Evolutionary conservation across 768 basidiomycete genomes (phyloP), one percentile per base, ranked within the genome.

Genomic region (Pisolithus microcarpus): DNA sequence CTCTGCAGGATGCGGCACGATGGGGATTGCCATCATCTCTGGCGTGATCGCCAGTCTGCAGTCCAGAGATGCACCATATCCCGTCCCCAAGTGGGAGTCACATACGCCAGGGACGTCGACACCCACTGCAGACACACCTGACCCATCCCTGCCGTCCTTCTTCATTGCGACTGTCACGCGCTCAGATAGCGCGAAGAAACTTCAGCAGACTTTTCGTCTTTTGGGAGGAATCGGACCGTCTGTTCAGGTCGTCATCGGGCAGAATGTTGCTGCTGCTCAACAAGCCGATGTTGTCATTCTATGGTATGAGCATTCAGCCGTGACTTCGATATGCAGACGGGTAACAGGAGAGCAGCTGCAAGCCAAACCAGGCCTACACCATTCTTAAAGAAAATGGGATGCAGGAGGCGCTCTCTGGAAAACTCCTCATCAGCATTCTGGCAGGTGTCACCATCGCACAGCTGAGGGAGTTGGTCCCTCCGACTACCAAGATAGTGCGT

Each of bases 11-110:
- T 98, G 96, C 68, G 96, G 96, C 51, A 98, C 95, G 10, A 98
- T 99, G 96, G 96, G 96, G 51, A 71, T 97, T 59, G 93, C 96
- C 52, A 79, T 99, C 65, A 79, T 93, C 45, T 94, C 95, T 21
- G 96, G 96, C 42, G 87, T 97, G 38, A 74, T 96, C 46, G 80
- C 85, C 55, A 89, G 89, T 62, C 80, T 97, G 39, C 79, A 91
- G 45, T 62, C 76, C 62, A 76, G 53, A 62, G 70, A 48, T 46
- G 56, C 63, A 43, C 43, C 51, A n/a, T 52, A 49, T 44, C 54
- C 63, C 51, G 40, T 60, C 23, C 66, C 65, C 38, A 82, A 84
- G 63, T 84, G 83, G 82, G 82, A 82, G 65, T 78, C 76, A 3
- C 81, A 82, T 67, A 84, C 80, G 1, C 79, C 87, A 1, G 85